Evolutionary conservation across 345 rosid genomes (phyloP), one percentile per base, ranked within the genome.

Genomic region (Populus tremula): DNA sequence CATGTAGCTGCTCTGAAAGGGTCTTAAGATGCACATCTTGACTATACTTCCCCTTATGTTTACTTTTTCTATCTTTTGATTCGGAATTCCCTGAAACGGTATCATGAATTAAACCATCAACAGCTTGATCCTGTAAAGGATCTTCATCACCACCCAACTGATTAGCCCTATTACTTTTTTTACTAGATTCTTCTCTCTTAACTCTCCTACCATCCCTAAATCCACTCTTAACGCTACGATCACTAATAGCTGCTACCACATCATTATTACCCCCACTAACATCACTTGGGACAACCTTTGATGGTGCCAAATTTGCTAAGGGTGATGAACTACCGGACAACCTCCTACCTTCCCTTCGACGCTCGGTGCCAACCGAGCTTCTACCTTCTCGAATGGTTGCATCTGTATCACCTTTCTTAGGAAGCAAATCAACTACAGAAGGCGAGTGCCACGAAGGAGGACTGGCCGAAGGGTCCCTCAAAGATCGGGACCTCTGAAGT

Each of bases 401-500:
- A 70, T 84, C 93, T 78, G 77, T 85, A 33, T 87, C 88, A 1
- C 85, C 91, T 79, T 85, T 88, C 77, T 82, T 88, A 8, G 92
- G 80, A 76, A 89, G 95, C 77, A 90, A 70, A 88, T 92, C 94
- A 16, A 87, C 84, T 50, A 90, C 80, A 0, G 98, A 87, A 76
- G 93, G 93, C 0, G 99, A 93, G n/a, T 90, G 90, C 87, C 97
- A 94, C 5, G 94, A 88, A 54, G 90, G 88, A 76, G 97, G 92
- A 45, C 94, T 96, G 1, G 98, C 95, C 78, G 94, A 94, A 38
- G 99, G 99, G 77, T 96, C 98, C 72, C 93, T 83, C 13, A 96
- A 90, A 27, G 99, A 94, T 68, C 94, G 87, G 31, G 99, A 92
- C 80, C 97, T 85, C 84, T 96, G 99, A 33, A 96, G 96, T 80